These are phyloP conservation scores for Chlamydomonas incerta DNA, from an alignment of 139 green algal genomes.

Conservation along the genomic window DNA sequence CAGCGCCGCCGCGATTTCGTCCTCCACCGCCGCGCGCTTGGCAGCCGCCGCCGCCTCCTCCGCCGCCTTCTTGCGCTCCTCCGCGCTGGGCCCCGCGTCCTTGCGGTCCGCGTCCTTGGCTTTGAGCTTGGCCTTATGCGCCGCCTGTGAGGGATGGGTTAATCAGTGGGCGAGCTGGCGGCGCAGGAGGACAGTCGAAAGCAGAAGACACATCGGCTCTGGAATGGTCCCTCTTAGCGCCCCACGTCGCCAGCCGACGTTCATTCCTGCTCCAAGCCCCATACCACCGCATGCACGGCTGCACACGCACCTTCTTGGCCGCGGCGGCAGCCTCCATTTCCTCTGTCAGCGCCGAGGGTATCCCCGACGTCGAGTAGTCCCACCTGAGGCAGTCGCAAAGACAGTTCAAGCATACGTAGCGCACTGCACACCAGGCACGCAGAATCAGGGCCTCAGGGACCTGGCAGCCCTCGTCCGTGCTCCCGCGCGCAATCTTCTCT, in stretches of 20 bases:
- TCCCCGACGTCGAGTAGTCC: conserved; percentile 67
- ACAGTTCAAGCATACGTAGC: no score
- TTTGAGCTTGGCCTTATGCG: conserved; percentile 77
- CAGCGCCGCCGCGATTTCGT: conserved; percentile 69
- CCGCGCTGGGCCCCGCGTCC: conserved; percentile 41
- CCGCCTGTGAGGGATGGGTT: conserved; percentile 71
- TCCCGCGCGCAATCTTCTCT: no score
- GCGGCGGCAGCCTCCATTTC: conserved; percentile 75
- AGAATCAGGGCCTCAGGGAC: no score
- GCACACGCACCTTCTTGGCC: conserved; percentile 64
- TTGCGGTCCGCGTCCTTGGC: conserved; percentile 75
- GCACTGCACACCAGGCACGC: no score
- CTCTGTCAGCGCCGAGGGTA: conserved; percentile 79
- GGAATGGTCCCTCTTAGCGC: no score
- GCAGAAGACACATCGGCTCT: no score
- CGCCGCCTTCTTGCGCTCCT: neutral
- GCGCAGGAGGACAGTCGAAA: no score
- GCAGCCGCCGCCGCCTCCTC: conserved; percentile 16
- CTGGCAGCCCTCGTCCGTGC: no score
- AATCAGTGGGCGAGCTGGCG: neutral
- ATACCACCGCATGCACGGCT: no score
- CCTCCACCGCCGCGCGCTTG: conserved; percentile 52
- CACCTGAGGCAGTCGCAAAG: conserved; percentile 44
- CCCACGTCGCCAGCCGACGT: no score
- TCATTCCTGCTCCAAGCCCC: no score